Conservation (phyloP, 2,329 filamentous ascomycete species). For the Cladobotryum protrusum region DNA sequence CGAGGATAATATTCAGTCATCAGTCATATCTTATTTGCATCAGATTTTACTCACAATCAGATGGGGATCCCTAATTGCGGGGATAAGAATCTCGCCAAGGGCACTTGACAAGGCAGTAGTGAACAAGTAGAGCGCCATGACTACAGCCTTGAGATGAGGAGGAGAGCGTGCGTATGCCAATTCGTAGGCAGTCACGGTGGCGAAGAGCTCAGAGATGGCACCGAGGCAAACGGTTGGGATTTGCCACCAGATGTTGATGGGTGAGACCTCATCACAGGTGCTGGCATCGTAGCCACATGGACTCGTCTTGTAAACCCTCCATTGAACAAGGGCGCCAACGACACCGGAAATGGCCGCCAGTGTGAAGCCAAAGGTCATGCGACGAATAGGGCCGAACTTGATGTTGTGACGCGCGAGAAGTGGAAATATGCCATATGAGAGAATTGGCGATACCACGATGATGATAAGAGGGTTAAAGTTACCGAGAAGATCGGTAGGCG, state of each 20-base stretch:
- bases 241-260: slow-evolving; percentile 13
- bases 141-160: slow-evolving; percentile 10
- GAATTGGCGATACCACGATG: slow-evolving; percentile 7
- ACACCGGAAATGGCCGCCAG: slow-evolving; percentile 9
- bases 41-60: slow-evolving; percentile 10
- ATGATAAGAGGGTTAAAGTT: slow-evolving; percentile 12
- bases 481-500: slow-evolving; percentile 9
- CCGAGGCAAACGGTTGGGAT: slow-evolving; percentile 8
- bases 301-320: slow-evolving; percentile 9
- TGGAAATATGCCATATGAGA: slow-evolving; percentile 9
- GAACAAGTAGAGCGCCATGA: slow-evolving; percentile 10
- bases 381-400: slow-evolving; percentile 11
- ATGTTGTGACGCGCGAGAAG: slow-evolving; percentile 5
- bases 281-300: slow-evolving; percentile 11
- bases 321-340: slow-evolving; percentile 10
- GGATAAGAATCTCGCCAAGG: slow-evolving; percentile 9
- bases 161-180: slow-evolving; percentile 10
- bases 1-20: neutral
- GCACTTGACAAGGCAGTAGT: slow-evolving; percentile 11
- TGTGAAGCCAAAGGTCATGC: slow-evolving; percentile 10
- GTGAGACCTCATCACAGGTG: slow-evolving; percentile 8
- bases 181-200: slow-evolving; percentile 9
- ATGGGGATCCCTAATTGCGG: slow-evolving; percentile 7
- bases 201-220: slow-evolving; percentile 12
- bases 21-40: neutral